A percentile compares a stretch with the other conserved stretches of the same genome.
phyloP scores from a whole-genome alignment of 768 basidiomycete genomes.

The Russula sp. region DNA sequence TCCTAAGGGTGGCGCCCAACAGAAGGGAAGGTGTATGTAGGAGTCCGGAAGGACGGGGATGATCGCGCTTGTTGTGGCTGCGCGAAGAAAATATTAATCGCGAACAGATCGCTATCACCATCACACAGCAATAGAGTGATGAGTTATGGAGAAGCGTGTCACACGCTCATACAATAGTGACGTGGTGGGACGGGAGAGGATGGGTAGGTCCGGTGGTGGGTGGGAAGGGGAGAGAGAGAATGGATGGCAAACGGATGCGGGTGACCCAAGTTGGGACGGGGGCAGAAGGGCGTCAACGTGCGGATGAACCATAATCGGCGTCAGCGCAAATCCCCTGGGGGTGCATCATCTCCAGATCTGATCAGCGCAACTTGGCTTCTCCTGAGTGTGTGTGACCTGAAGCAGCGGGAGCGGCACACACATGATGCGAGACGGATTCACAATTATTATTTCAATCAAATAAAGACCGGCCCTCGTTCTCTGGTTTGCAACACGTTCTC shows the following conservation, averaged over 20 bases:
- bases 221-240: slow-evolving; percentile 1
- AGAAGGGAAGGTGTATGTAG: neutral
- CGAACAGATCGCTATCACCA: neutral
- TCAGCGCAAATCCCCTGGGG: slow-evolving; percentile 29
- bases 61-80: slow-evolving; percentile 17
- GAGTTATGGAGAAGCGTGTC: no score
- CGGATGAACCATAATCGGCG: slow-evolving; percentile 24
- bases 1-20: slow-evolving; percentile 7
- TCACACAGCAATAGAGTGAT: neutral
- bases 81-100: neutral
- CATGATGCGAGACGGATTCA: neutral
- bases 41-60: neutral
- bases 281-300: slow-evolving; percentile 19
- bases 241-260: slow-evolving; percentile 6
- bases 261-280: neutral
- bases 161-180: neutral
- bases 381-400: neutral
- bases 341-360: slow-evolving; percentile 29
- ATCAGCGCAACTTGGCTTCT: slow-evolving; percentile 24
- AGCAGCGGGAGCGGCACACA: slow-evolving; percentile 3
- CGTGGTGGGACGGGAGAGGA: neutral
- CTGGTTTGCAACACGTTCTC: no score
- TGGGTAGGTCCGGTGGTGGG: neutral
- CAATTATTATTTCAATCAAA: no score
- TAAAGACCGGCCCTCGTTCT: no score